These are phyloP conservation scores for Mallotus japonicus DNA, from an alignment of 441 rosid genomes.

Conservation along the genomic window DNA sequence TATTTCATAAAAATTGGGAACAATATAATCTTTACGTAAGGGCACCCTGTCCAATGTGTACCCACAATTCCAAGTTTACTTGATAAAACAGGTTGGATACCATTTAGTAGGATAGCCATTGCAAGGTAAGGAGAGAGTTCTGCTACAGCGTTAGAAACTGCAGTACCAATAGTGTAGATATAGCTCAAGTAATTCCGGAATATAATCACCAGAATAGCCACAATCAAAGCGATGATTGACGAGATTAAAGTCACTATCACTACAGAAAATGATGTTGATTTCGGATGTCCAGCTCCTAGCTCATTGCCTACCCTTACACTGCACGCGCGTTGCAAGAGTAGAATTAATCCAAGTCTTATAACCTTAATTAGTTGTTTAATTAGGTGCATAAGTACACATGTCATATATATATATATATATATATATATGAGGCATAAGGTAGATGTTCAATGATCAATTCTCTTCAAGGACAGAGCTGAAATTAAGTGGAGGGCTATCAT, in stretches of 20 bases:
- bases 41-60: no score
- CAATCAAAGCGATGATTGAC: constrained; percentile 20
- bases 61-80: constrained; percentile 23
- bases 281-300: constrained; percentile 53
- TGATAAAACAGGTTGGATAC: constrained; percentile 51
- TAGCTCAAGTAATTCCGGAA: constrained; percentile 44
- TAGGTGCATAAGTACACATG: no score
- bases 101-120: constrained; percentile 37
- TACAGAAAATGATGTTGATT: constrained; percentile 39
- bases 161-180: constrained; percentile 39
- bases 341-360: no score
- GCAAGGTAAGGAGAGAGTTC: constrained; percentile 47
- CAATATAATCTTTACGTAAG: no score
- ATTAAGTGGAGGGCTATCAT: no score
- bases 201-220: constrained; percentile 24
- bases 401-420: no score
- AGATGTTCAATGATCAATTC: no score
- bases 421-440: no score
- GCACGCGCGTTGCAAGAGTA: neutral
- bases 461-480: no score
- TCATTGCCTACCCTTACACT: constrained; percentile 59
- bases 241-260: constrained; percentile 34
- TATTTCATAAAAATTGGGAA: no score
- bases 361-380: no score
- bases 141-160: constrained; percentile 41